Base-by-base conservation (phyloP, 2,329 filamentous ascomycete genomes). In the Huntiella bhutanensis region DNA sequence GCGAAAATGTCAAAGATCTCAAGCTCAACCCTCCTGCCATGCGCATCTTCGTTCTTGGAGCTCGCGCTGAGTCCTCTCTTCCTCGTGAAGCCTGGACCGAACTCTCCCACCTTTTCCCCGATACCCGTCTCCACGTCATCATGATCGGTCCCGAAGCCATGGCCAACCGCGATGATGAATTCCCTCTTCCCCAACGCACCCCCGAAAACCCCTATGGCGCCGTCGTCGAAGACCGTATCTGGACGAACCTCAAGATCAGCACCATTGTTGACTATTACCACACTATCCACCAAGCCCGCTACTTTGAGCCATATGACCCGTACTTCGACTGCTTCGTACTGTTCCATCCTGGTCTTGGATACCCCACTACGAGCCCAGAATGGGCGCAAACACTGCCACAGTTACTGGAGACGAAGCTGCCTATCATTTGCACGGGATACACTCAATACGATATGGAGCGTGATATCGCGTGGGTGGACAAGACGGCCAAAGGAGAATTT, bases 231-330 rank as follows among this genome's bases (percentile, higher is more conserved):
- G 88, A 93, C 60, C 77, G 88, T 45, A 71, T 98, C 6, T 84
- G 81, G 58, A 77, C 81, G 47, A 80, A 81, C 53, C 77, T 96
- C 75, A 98, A 98, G 68, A 93, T 98, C 57, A 91, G 81, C 60
- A 98, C 92, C 0, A 94, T 87, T 57, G 88, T 96, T 44, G 91
- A 98, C 55, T 95, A 98, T 65, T 98, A 92, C 66, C 88, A 98
- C 63, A 96, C 84, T 2, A 75, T 98, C 54, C 88, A 98, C 65
- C 77, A 86, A 59, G 82, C 88, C 0, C 81, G 85, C 41, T 74
- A 87, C 58, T 98, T 96, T 65, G 77, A 82, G 49, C 91, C 92
- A 0, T 95, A 92, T 59, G 91, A 98, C 59, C 91, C 91, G 1
- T 98, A 98, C 65, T 94, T 98, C 61, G 91, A 98, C 67, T 91